A percentile compares a stretch with the other conserved stretches of the same genome.
These are phyloP conservation scores for Lasiodiplodia sp. DNA, from an alignment of 2,329 filamentous ascomycete species.

Conservation along the genomic window DNA sequence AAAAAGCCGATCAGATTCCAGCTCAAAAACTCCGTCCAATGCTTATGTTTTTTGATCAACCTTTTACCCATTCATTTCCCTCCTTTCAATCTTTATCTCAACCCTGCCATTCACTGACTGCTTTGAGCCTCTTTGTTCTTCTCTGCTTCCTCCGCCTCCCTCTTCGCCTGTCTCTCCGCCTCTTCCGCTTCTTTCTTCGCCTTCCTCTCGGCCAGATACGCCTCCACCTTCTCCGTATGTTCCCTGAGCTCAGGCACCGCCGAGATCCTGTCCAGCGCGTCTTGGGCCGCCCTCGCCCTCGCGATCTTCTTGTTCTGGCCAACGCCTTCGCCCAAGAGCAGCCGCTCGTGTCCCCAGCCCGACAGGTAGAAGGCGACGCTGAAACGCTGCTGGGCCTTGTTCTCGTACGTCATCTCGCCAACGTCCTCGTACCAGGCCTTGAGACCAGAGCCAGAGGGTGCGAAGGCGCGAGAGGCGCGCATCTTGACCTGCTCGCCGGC, in stretches of 20 bases:
- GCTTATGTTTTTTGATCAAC: background rate
- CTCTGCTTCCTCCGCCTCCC: conserved; percentile 31
- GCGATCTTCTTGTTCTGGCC: conserved; percentile 74
- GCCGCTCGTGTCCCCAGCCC: conserved; percentile 71
- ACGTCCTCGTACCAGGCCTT: conserved; percentile 18
- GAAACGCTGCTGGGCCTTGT: conserved; percentile 63
- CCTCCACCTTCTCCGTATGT: conserved; percentile 18
- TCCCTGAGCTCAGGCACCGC: background rate
- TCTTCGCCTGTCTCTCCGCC: conserved; percentile 31
- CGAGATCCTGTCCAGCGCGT: conserved; percentile 48
- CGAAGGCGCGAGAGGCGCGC: conserved; percentile 36
- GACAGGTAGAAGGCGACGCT: conserved; percentile 70
- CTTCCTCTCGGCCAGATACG: conserved; percentile 4
- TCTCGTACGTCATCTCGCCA: background rate
- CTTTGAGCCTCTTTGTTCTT: background rate
- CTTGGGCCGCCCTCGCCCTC: conserved; percentile 67
- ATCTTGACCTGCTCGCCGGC: conserved; percentile 21
- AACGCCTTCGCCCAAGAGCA: conserved; percentile 68
- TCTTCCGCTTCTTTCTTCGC: conserved; percentile 33
- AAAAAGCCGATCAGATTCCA: background rate
- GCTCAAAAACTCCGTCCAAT: background rate
- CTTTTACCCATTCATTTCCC: background rate
- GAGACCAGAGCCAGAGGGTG: conserved; percentile 14
- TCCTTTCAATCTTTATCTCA: background rate
- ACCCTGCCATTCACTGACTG: background rate